Evolutionary conservation across 495 filamentous ascomycete species (phyloP), one percentile per base, ranked within the genome.

Genomic region (Usnea hakonensis): DNA sequence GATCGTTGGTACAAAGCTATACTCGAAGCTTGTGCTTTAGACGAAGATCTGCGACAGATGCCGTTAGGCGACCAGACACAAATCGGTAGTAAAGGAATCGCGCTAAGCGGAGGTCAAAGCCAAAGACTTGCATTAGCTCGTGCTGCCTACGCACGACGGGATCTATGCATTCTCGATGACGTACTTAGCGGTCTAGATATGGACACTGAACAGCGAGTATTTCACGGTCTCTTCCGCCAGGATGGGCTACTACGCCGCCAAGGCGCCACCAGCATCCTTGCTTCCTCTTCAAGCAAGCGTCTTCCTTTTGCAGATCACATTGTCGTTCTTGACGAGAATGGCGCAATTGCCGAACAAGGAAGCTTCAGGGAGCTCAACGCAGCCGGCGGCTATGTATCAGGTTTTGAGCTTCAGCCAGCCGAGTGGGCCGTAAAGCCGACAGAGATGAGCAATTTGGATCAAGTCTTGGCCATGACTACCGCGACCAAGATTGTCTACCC

Each of bases 91-190:
- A 83, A 83, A 60, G 87, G 86, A 0, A 78, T 86, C 59, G 76
- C 78, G 5, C 75, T 90, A 11, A 85, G 81, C 64, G 86, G 85
- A 13, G 87, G 87, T 0, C 87, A 90, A 64, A 83, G 81, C 63
- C 86, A 89, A 65, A 76, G 86, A 4, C 77, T 89, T 53, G 77
- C 81, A 26, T 71, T 87, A 11, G 84, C 85, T 36, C 73, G 85
- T 33, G 82, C 81, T 48, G 72, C 85, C 5, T 87, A 88, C 67
- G 70, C 81, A 10, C 66, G 79, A n/a, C 72, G 76, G n/a, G 75
- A 79, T 48, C 67, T 85, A 13, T 67, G 83, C 28, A 71, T 87
- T 11, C 68, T 87, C 3, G 84, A 86, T 57, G 82, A 89, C 64
- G 74, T 83, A 8, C 76, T 89, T 32, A 86, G 79, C 58, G 83